Base-by-base conservation (phyloP, 2,329 filamentous ascomycete species). In the Neofusicoccum sp. region DNA sequence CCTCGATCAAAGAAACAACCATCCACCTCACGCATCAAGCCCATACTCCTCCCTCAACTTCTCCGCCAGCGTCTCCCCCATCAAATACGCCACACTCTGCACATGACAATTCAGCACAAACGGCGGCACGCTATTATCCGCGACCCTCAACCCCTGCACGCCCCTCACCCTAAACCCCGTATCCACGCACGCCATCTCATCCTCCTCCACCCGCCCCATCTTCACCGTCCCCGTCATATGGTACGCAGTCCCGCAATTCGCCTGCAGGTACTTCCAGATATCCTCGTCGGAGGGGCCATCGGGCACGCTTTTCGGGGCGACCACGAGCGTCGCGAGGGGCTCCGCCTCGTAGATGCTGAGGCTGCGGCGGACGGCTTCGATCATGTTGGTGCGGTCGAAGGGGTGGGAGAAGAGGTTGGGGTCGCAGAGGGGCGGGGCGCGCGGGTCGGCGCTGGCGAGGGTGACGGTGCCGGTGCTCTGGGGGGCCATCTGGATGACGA, bases 221-320 rank as follows among this genome's bases (percentile, higher is more conserved):
- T 80, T 81, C 2, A 75, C 75, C 0, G 83, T 86, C 0, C 81
- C 80, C 1, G 77, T 81, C 81, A 83, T 84, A 64, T 86, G 84
- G 80, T 81, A 85, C 43, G 75, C 79, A 0, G 78, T 79, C 1
- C 69, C 71, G 3, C 78, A 69, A 6, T 71, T 77, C 31, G 78
- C 68, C 43, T 71, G 70, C 77, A 80, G 83, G 64, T 78, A 74
- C 11, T 77, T 71, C 66, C 58, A 65, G 12, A 86, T 71, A 59
- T 84, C 82, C 57, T 84, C 82, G 28, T 85, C 83, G 0, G 75
- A 78, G 0, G 78, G 76, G 5, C 76, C 76, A n/a, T 74, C 0
- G 67, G 54, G 54, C 54, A 47, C 8, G 8, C 41, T 45, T 12
- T 34, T 36, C 12, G 36, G 40, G n/a, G 26, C 69, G 0, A 79